phyloP scores from a whole-genome alignment of 2,329 filamentous ascomycete genomes.

The Trichoderma sp. region DNA sequence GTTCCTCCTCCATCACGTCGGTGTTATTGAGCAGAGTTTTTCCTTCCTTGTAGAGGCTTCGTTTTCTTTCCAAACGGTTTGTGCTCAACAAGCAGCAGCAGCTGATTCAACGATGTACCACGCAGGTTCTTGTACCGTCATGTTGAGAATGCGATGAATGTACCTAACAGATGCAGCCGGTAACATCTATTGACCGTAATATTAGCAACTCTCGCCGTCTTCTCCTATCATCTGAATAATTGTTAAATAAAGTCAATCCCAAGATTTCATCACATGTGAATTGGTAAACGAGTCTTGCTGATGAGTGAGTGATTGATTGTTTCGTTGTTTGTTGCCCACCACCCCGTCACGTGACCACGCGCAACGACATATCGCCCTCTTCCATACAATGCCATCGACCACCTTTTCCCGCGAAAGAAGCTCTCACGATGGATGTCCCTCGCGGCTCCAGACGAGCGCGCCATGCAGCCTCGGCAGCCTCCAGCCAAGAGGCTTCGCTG shows the following conservation, averaged over 20 bases:
- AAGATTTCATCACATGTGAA: not conserved
- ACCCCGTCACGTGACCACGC: slow-evolving; percentile 3
- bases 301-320: not conserved
- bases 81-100: not conserved
- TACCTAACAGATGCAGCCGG: no score
- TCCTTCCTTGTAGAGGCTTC: not conserved
- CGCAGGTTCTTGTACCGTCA: not conserved
- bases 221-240: no score
- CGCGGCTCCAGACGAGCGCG: slow-evolving; percentile 36
- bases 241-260: not conserved
- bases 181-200: no score
- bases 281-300: not conserved
- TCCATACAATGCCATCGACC: not conserved
- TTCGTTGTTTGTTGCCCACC: not conserved
- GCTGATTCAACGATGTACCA: not conserved
- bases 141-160: not conserved
- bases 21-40: not conserved
- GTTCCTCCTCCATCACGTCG: not conserved
- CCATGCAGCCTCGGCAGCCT: slow-evolving; percentile 31
- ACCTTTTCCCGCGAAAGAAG: not conserved
- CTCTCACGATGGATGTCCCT: slow-evolving; percentile 32
- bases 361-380: not conserved
- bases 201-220: not conserved
- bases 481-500: slow-evolving; percentile 19
- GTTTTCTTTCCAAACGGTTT: not conserved